A percentile compares a stretch with the other conserved stretches of the same genome.
These are phyloP conservation scores for Exophiala dermatitidis DNA, from an alignment of 2,329 filamentous ascomycete genomes.

Conservation along the genomic window DNA sequence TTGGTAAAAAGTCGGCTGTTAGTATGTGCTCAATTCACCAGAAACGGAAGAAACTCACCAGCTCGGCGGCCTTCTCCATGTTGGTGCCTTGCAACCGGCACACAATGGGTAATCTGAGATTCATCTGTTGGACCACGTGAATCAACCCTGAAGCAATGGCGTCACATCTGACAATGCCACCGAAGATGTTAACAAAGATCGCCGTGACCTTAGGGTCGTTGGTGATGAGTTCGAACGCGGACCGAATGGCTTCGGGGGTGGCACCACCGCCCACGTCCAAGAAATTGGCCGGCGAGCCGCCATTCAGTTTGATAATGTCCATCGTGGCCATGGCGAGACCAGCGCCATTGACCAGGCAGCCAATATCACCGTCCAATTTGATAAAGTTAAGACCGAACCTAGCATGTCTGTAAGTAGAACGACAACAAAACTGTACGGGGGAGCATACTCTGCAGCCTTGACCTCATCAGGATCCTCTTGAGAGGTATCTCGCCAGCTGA, in stretches of 20 bases:
- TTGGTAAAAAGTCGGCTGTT: not conserved
- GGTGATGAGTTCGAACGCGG: conserved; percentile 97
- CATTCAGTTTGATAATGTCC: conserved; percentile 99
- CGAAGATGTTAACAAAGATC: conserved; percentile 99
- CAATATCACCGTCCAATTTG: conserved; percentile 98
- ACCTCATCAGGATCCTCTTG: conserved; percentile 98
- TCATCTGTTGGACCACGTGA: conserved; percentile 87
- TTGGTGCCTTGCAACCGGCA: conserved; percentile 97
- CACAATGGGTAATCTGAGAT: conserved; percentile 94
- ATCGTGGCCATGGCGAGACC: conserved; percentile 99
- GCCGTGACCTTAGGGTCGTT: conserved; percentile 96
- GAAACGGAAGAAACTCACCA: conserved; percentile 42
- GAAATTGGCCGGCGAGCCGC: conserved; percentile 94
- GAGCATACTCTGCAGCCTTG: conserved; percentile 72
- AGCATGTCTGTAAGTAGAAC: conserved; percentile 21
- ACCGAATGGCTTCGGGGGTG: conserved; percentile 90
- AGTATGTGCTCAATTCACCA: conserved; percentile 24
- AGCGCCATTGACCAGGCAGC: conserved; percentile 90
- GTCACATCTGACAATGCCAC: conserved; percentile 96
- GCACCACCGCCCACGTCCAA: conserved; percentile 96
- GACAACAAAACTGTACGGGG: too few species aligned
- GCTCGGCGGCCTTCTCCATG: conserved; percentile 84
- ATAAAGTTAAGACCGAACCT: conserved; percentile 88
- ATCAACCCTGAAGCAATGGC: conserved; percentile 95
- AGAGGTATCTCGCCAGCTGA: conserved; percentile 83